Evolutionary conservation across 1,284 basidiomycete genomes (phyloP).

Genomic region (Leucocoprinus gongylophorus): DNA sequence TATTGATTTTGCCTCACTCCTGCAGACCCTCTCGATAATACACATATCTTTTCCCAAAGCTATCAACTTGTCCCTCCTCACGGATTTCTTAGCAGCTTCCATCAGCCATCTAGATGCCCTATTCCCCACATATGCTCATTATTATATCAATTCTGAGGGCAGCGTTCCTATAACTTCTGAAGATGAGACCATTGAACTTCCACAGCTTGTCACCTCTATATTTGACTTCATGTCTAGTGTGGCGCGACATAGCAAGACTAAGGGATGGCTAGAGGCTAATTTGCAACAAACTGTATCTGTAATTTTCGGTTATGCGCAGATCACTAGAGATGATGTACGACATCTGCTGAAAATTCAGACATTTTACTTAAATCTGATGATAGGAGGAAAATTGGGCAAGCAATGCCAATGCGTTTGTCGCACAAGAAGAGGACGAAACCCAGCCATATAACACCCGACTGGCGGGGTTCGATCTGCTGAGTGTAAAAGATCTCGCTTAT

Average conservation of each 20-base stretch:
- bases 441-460: constrained; percentile 77
- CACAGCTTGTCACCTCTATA: constrained; percentile 70
- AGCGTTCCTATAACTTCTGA: constrained; percentile 60
- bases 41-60: constrained; percentile 71
- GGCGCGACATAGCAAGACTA: constrained; percentile 54
- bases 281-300: constrained; percentile 50
- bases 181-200: constrained; percentile 70
- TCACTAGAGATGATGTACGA: constrained; percentile 83
- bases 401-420: constrained; percentile 88
- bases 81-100: constrained; percentile 54
- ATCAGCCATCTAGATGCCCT: constrained; percentile 62
- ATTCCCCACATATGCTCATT: constrained; percentile 57
- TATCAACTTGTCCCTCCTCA: constrained; percentile 49
- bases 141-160: constrained; percentile 58
- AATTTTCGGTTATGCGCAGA: constrained; percentile 74
- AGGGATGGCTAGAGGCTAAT: constrained; percentile 54
- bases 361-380: not conserved
- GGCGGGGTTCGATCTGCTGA: constrained; percentile 78
- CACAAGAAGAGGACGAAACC: constrained; percentile 92
- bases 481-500: constrained; percentile 40
- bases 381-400: constrained; percentile 89
- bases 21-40: constrained; percentile 66
- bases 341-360: not conserved
- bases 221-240: constrained; percentile 74
- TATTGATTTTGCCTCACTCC: not conserved